These are phyloP conservation scores for Picea engelmannii DNA, from an alignment of 83 land plant species.

Conservation along the genomic window DNA sequence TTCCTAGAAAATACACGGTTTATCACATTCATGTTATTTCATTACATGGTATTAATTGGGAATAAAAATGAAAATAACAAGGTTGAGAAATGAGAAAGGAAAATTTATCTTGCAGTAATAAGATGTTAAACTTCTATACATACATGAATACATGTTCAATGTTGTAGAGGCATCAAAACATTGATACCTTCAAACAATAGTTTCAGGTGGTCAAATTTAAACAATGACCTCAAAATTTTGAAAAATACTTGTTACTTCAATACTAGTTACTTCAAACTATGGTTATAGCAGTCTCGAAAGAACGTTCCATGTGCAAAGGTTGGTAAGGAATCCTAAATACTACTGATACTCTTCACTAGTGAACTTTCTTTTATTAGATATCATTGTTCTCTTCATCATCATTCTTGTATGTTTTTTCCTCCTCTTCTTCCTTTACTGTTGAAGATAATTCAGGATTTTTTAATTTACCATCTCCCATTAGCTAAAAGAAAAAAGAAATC, in stretches of 20 bases:
- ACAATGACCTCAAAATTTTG: not conserved
- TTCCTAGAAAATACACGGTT: not conserved
- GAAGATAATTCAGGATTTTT: conserved; percentile 40
- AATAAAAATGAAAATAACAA: not conserved
- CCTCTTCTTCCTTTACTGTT: conserved; percentile 21
- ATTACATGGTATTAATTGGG: not conserved
- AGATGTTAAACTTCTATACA: not conserved
- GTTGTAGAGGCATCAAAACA: not conserved
- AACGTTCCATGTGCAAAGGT: not conserved
- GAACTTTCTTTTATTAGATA: conserved; percentile 57
- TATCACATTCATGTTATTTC: not conserved
- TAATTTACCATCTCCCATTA: conserved; percentile 57
- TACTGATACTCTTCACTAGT: conserved; percentile 20
- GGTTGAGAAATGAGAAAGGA: not conserved
- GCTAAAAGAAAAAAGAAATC: conserved; percentile 21
- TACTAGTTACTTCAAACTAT: not conserved
- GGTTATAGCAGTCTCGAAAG: not conserved
- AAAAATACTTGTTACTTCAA: not conserved
- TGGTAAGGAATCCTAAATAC: not conserved
- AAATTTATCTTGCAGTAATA: not conserved
- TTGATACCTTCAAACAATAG: not conserved
- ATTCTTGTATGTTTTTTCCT: conserved; percentile 52
- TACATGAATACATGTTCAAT: not conserved
- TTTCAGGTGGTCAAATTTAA: not conserved
- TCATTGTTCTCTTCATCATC: conserved; percentile 82